A percentile compares a stretch with the other conserved stretches of the same genome.
phyloP scores from a whole-genome alignment of 208 protist species.

The Balamuthia mandrillaris region DNA sequence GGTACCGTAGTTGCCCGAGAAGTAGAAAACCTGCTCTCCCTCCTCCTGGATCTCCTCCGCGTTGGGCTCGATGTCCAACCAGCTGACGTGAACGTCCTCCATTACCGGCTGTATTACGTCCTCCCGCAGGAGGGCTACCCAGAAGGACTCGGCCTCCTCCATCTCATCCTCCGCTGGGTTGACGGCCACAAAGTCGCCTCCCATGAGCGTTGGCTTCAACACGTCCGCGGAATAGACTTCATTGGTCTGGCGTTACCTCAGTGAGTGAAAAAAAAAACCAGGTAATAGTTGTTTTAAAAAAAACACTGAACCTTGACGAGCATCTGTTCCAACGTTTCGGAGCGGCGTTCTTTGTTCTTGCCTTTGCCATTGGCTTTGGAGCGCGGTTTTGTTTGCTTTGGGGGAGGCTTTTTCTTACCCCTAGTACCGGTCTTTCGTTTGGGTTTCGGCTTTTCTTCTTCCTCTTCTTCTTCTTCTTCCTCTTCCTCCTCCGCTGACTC shows the following conservation, averaged over 20 bases:
- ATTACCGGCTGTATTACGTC: background rate
- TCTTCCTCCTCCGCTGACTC: background rate
- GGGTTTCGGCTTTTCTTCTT: background rate
- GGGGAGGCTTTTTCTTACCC: background rate
- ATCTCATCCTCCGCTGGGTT: background rate
- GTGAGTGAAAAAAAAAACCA: background rate
- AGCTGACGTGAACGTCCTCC: background rate
- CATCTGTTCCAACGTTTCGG: background rate
- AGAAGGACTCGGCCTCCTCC: background rate
- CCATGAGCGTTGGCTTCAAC: background rate
- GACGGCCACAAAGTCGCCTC: background rate
- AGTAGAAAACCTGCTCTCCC: too few relatives aligned
- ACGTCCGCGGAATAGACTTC: background rate
- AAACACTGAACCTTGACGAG: background rate
- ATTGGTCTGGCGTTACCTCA: background rate
- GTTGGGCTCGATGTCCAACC: background rate
- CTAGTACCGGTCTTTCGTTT: background rate
- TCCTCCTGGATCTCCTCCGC: background rate
- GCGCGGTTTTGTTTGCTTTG: background rate
- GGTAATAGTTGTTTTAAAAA: too few relatives aligned
- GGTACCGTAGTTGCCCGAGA: too few relatives aligned
- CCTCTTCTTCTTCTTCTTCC: background rate
- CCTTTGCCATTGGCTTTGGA: background rate
- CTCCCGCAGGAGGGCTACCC: background rate
- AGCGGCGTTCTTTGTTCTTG: background rate